Base-by-base conservation (phyloP, 495 filamentous ascomycete species). In the Aspergillus steynii region DNA sequence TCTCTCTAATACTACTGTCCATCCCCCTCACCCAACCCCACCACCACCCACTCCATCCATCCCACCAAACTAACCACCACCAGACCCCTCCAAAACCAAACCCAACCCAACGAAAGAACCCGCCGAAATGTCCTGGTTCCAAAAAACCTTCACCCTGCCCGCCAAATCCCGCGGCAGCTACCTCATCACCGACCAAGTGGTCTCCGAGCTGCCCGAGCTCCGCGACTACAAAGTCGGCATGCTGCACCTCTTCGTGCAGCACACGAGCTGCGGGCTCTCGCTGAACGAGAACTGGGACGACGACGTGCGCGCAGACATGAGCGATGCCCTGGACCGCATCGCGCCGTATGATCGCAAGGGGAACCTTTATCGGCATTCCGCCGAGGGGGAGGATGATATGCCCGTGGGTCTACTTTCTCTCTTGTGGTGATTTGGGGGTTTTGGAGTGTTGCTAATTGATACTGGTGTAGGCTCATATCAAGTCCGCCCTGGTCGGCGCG, bases 231-330 rank as follows among this genome's bases (percentile, higher is more conserved):
- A 92, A 72, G 81, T 93, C 62, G 95, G 95, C 34, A 78, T 98
- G 60, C 78, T 98, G 61, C 86, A 96, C 68, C 81, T 97, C 50
- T 97, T 97, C 75, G 78, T 96, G 50, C 91, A 97, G 76, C 93
- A 97, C 77, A 97, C 93, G 28, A 89, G 85, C 71, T 93, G 90
- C 76, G 93, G 88, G 47, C 79, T 97, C 55, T 88, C 84, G 57
- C 74, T 97, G 63, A 97, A 99, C 74, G 95, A 99, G 85, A 98
- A 98, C 76, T 99, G 89, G 87, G 92, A 96, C 66, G 76, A 79
- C 20, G 90, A 91, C 72, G 89, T 93, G 12, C 77, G 91, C 32
- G 83, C 79, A 1, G 93, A 96, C 68, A 97, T 99, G 96, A 90
- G 85, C 65, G 94, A 98, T 79, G 89, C 93, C 58, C 78, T 99